Conservation (phyloP, 169 alveolate genomes). For the Cryptosporidium baileyi region DNA sequence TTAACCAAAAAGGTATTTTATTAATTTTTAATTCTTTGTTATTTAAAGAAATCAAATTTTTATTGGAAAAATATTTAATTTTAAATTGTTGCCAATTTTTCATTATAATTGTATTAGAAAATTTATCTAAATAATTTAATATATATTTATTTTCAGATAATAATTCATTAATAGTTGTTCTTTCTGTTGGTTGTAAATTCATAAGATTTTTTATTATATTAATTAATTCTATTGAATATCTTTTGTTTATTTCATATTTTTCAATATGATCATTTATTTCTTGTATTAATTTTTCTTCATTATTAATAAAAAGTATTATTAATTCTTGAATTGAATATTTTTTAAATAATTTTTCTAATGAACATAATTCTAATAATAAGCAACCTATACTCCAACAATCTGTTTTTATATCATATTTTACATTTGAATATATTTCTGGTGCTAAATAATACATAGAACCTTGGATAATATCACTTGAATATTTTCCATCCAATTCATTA, state of each 20-base stretch:
- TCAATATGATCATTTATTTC: constrained; percentile 17
- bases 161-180: not conserved
- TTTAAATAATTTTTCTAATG: constrained; percentile 14
- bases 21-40: not conserved
- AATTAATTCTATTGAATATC: constrained; percentile 21
- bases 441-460: constrained; percentile 52
- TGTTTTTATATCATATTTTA: not conserved
- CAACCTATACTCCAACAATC: constrained; percentile 67
- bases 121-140: not conserved
- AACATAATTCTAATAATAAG: constrained; percentile 34
- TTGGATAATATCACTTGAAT: not conserved
- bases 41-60: too few relatives aligned
- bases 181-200: constrained; percentile 24
- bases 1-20: constrained; percentile 32
- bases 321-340: constrained; percentile 34
- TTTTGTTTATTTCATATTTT: constrained; percentile 7
- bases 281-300: not conserved
- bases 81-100: constrained; percentile 24
- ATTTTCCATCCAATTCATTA: not conserved
- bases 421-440: constrained; percentile 43
- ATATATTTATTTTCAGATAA: not conserved
- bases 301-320: constrained; percentile 15
- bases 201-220: not conserved
- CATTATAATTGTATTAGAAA: not conserved
- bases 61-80: not conserved